Conservation (phyloP, 177 flowering plant species). For the Vitis hybrid region DNA sequence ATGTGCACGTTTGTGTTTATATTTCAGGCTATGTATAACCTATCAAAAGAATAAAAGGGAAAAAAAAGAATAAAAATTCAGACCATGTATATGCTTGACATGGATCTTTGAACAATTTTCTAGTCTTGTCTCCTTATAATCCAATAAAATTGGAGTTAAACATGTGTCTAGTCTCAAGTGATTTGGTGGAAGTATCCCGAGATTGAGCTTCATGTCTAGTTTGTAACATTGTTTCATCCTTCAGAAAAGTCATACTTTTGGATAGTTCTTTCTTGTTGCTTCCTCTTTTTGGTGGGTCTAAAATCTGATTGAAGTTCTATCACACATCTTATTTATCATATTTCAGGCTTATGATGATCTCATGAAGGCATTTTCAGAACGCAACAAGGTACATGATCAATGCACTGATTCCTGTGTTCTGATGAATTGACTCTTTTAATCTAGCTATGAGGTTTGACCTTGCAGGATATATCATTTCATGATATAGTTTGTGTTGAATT, state of each 20-base stretch:
- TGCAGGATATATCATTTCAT: not conserved
- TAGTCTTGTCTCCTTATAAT: too few relatives aligned
- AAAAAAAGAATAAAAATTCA: too few relatives aligned
- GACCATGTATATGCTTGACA: too few relatives aligned
- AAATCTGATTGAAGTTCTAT: constrained; percentile 9
- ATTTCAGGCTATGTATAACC: too few relatives aligned
- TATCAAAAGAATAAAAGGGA: too few relatives aligned
- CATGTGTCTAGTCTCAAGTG: not conserved
- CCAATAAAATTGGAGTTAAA: not conserved
- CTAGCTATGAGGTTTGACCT: not conserved
- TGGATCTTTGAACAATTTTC: too few relatives aligned
- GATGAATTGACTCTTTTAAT: not conserved
- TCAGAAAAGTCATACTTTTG: not conserved
- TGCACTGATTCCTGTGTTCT: not conserved
- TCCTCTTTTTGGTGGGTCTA: not conserved
- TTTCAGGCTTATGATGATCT: constrained; percentile 90
- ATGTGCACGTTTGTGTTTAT: too few relatives aligned
- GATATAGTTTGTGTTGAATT: not conserved
- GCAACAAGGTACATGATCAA: constrained; percentile 71
- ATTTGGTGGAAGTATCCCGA: too few relatives aligned
- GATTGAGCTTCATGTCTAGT: not conserved
- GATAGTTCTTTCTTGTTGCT: not conserved
- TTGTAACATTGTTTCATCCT: not conserved
- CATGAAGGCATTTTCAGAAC: constrained; percentile 89
- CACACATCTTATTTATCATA: constrained; percentile 11